Percentiles rank a stretch among this genome's conserved stretches.
These are phyloP conservation scores for Malus orientalis DNA, from an alignment of 306 rosid species.

Conservation along the genomic window DNA sequence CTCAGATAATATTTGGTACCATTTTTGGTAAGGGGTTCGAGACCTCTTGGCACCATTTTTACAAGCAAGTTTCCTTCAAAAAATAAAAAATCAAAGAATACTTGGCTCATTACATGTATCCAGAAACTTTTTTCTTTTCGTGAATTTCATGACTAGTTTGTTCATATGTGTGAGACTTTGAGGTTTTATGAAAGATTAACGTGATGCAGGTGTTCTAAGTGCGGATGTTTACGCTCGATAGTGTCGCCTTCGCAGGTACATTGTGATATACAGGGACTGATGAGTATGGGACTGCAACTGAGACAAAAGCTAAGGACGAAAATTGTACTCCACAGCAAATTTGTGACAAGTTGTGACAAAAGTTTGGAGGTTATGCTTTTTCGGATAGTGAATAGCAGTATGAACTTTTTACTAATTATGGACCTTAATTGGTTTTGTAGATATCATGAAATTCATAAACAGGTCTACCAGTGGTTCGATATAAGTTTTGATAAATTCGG, in stretches of 20 bases:
- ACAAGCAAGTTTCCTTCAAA: too few relatives aligned
- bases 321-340: constrained; percentile 57
- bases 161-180: background rate
- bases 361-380: background rate
- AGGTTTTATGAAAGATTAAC: background rate
- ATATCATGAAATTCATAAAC: constrained; percentile 55
- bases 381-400: background rate
- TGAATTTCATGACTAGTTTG: background rate
- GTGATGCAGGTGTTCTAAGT: constrained; percentile 48
- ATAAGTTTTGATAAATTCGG: constrained; percentile 72
- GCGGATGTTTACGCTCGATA: constrained; percentile 69
- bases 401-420: background rate
- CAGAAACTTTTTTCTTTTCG: background rate
- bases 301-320: constrained; percentile 74
- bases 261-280: constrained; percentile 68
- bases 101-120: too few relatives aligned
- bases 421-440: constrained; percentile 17
- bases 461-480: constrained; percentile 58
- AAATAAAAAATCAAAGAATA: too few relatives aligned
- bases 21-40: too few relatives aligned
- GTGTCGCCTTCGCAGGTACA: constrained; percentile 59
- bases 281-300: constrained; percentile 75
- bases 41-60: too few relatives aligned
- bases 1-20: too few relatives aligned
- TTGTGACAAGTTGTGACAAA: constrained; percentile 42